Percentiles rank a stretch among this genome's conserved stretches.
Conservation (phyloP, 345 rosid genomes). For the Gossypium turneri region DNA sequence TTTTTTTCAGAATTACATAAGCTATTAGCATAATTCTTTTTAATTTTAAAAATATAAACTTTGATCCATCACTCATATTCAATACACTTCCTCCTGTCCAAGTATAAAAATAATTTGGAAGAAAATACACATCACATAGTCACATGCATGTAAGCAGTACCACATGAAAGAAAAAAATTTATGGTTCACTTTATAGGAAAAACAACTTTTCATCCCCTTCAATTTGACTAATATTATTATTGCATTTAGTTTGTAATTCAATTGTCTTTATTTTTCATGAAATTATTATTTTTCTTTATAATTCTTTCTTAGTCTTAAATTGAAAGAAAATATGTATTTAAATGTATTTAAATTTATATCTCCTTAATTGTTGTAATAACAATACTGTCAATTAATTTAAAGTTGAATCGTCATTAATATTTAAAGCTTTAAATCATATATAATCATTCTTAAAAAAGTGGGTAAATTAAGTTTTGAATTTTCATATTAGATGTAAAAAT, state of each 20-base stretch:
- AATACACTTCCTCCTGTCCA: too few relatives aligned
- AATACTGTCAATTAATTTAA: too few relatives aligned
- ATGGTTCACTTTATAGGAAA: not conserved
- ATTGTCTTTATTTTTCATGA: not conserved
- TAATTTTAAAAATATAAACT: not conserved
- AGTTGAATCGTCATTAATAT: too few relatives aligned
- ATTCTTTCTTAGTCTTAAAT: too few relatives aligned
- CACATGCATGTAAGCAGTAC: not conserved
- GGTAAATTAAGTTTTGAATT: too few relatives aligned
- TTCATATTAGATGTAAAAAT: too few relatives aligned
- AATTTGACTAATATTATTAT: not conserved
- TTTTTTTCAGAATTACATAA: not conserved
- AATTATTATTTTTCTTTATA: not conserved
- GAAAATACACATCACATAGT: not conserved
- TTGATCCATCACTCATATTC: too few relatives aligned
- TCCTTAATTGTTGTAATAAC: too few relatives aligned
- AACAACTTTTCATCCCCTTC: not conserved
- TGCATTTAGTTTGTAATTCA: not conserved
- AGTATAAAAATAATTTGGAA: not conserved
- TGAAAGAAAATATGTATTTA: too few relatives aligned
- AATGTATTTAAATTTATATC: fast-evolving
- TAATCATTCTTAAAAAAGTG: too few relatives aligned
- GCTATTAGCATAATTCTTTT: not conserved
- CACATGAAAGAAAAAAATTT: not conserved
- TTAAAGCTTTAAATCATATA: too few relatives aligned